These are phyloP conservation scores for Logfia minima DNA, from an alignment of 129 eudicot genomes.

Conservation along the genomic window DNA sequence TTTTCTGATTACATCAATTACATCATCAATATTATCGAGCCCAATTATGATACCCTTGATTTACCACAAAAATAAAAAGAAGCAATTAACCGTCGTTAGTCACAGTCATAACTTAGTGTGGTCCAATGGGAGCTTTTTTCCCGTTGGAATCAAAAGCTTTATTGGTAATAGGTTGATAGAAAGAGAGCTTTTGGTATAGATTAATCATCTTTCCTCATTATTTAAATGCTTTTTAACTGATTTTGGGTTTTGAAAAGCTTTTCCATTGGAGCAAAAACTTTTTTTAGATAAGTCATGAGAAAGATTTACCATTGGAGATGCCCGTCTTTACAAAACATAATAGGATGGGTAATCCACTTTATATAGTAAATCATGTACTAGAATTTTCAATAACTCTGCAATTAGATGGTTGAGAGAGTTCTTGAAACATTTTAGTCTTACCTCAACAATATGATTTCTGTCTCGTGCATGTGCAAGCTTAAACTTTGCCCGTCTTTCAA, in stretches of 20 bases:
- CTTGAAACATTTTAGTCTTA: slow-evolving; percentile 27
- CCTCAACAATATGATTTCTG: slow-evolving; percentile 90
- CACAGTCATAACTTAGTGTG: not conserved
- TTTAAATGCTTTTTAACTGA: not conserved
- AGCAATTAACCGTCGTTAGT: not conserved
- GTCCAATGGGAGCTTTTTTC: slow-evolving; percentile 2
- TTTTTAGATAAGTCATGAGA: not conserved
- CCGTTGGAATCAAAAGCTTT: not conserved
- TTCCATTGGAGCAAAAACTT: not conserved
- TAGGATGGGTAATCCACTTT: not conserved
- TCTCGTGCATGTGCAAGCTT: slow-evolving; percentile 82
- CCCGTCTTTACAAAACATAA: not conserved
- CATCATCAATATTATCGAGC: slow-evolving; percentile 85
- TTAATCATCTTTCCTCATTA: not conserved
- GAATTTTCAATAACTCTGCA: not conserved
- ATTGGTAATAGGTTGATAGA: not conserved
- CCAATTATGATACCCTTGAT: slow-evolving; percentile 81
- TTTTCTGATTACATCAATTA: slow-evolving; percentile 66
- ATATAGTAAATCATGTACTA: not conserved
- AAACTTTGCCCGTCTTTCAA: slow-evolving; percentile 77
- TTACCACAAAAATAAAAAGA: slow-evolving; percentile 15
- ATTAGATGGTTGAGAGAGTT: not conserved
- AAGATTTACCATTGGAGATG: not conserved
- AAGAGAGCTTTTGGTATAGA: not conserved
- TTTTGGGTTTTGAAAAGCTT: not conserved